Base-by-base conservation (phyloP, 2,329 filamentous ascomycete genomes). In the Aspergillus quadrilineatus region DNA sequence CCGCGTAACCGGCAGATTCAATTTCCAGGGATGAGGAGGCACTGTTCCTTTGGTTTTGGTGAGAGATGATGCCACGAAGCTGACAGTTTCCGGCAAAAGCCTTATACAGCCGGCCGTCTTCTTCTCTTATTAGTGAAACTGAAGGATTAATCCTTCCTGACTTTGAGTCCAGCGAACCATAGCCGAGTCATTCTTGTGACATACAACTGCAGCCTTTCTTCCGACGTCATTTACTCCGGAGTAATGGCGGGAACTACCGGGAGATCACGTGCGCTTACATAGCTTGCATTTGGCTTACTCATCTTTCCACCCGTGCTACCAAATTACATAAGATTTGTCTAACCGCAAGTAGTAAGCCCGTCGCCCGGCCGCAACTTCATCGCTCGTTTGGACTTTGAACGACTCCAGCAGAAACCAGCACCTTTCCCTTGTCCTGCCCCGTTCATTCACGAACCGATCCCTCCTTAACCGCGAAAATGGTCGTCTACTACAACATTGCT, bases 401-500 rank as follows among this genome's bases (percentile, higher is more conserved):
- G 3, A 39, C 39, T 10, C 53, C 47, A 58, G 58, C 55, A 57
- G 56, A 54, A 66, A 22, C 65, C 63, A 62, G 61, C 64, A 62
- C 64, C 63, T 66, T 66, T 22, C 57, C 56, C 60, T 59, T 57
- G 53, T 43, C 46, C 47, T 37, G 14, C 34, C 32, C 56, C 48
- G 42, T 55, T 55, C 51, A 45, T 42, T 52, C 52, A 50, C 37
- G 42, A 57, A 52, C 45, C 9, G 48, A 49, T 56, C 64, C 52
- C 59, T 64, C 56, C 61, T 61, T 57, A 60, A 63, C 52, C 60
- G 58, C 70, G 73, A 79, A 71, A 65, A 81, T 81, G 79, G 78
- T 81, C 65, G 77, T 73, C 63, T 76, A 78, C 68, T 82, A 80
- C 73, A 76, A 73, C 64, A 69, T 82, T 66, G 75, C 76, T 67